A percentile compares a stretch with the other conserved stretches of the same genome.
Evolutionary conservation across 139 green algal species (phyloP).

Genomic region (Tetratostichococcus sp.): DNA sequence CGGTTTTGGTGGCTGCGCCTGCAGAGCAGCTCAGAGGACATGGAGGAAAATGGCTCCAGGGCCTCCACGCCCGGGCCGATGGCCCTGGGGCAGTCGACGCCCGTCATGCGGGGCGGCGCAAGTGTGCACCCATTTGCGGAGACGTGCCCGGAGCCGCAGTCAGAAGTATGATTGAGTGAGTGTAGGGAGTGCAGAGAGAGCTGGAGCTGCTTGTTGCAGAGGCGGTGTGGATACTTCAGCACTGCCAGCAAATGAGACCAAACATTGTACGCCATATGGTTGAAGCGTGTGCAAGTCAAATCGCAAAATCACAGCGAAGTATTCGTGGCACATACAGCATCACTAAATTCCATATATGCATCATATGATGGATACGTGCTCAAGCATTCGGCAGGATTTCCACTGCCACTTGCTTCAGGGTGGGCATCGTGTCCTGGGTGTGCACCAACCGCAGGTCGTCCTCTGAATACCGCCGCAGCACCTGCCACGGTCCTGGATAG

Average conservation of each 20-base stretch:
- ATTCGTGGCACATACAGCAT: no score
- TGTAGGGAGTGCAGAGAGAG: no score
- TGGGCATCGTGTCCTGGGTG: slow-evolving; percentile 52
- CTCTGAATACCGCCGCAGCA: slow-evolving; percentile 42
- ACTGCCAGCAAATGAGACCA: no score
- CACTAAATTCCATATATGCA: no score
- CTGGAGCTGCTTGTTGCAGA: no score
- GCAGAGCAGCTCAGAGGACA: neutral
- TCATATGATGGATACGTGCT: neutral
- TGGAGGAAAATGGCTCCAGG: neutral
- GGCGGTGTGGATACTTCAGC: no score
- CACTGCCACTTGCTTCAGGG: slow-evolving; percentile 72
- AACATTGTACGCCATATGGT: no score
- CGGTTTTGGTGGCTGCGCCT: no score
- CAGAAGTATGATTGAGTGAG: neutral
- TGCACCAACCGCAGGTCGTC: slow-evolving; percentile 45
- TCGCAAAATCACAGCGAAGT: no score
- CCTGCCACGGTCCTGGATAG: slow-evolving; percentile 83
- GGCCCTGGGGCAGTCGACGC: neutral
- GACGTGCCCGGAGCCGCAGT: neutral
- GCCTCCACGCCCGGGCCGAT: neutral
- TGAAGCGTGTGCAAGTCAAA: no score
- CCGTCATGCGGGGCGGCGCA: neutral
- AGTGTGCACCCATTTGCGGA: neutral
- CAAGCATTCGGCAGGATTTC: slow-evolving; percentile 60